Base-by-base conservation (phyloP, 805 yeast genomes). In the Saccharomyces paradoxus region DNA sequence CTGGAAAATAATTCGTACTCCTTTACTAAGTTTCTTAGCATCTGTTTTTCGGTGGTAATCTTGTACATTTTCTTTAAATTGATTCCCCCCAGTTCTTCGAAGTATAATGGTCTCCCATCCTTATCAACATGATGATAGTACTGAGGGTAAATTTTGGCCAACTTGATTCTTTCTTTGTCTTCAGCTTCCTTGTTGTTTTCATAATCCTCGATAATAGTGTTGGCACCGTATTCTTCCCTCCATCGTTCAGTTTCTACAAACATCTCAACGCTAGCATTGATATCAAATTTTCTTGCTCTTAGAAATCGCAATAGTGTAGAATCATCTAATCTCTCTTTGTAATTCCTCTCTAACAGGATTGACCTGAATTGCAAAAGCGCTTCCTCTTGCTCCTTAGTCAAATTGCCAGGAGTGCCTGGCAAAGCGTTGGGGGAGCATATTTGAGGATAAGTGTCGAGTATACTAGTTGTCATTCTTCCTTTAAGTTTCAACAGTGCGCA, bases 111-210 rank as follows among this genome's bases (percentile, higher is more conserved):
- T 68, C 99, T 86, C 50, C 99, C 99, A 60, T 94, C 99, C 66
- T 80, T 88, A 72, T 94, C 99, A 37, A 91, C 89, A 77, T 94
- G 91, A 76, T 94, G 98, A 72, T 94, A 94, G 75, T 91, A 94
- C 75, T 91, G 97, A 31, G 99, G 99, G 72, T 94, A 94, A 72
- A 77, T 85, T 67, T 82, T 79, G 57, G 96, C 96, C 60, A 91
- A 96, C 50, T 81, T 71, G 26, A 94, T 86, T 75, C 94, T 94
- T 76, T 94, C 99, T 17, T 81, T 83, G 75, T 92, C 94, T 58
- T 87, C 83, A 79, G 92, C 84, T 75, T 92, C 91, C 75, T 91
- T 97, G 17, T 81, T 81, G 75, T 90, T 92, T 57, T 86, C 82
- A 78, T 90, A 94, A 69, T 89, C 96, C 62, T 79, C 76, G 67